Conservation (phyloP, 1,284 basidiomycete species). For the Cryptococcus sp. region DNA sequence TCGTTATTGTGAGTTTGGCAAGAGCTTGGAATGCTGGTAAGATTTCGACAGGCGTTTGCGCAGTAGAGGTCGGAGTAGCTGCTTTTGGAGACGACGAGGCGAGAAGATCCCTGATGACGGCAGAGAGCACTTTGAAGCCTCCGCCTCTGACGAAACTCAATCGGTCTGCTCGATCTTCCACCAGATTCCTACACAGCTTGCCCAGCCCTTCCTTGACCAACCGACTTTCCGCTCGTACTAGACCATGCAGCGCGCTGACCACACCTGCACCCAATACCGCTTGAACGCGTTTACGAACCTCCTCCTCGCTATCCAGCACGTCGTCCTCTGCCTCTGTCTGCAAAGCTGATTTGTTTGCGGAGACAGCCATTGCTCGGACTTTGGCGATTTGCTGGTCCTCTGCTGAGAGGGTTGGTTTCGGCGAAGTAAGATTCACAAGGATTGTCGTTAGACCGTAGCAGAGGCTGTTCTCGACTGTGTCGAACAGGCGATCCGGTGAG, state of each 20-base stretch:
- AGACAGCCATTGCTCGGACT: conserved; percentile 64
- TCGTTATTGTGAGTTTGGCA: conserved; percentile 88
- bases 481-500: conserved; percentile 19
- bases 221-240: conserved; percentile 58
- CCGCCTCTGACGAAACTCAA: conserved; percentile 80
- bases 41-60: conserved; percentile 46
- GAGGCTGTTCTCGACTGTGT: conserved; percentile 54
- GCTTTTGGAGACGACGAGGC: conserved; percentile 1
- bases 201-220: conserved; percentile 50
- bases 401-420: conserved; percentile 68
- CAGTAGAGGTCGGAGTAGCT: not conserved
- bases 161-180: conserved; percentile 74
- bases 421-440: conserved; percentile 70
- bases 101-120: conserved; percentile 57
- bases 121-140: conserved; percentile 70
- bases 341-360: conserved; percentile 57
- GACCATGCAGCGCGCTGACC: conserved; percentile 64
- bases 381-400: conserved; percentile 80
- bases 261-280: conserved; percentile 65
- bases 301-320: conserved; percentile 59
- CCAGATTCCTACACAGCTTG: conserved; percentile 68
- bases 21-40: conserved; percentile 81
- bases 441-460: conserved; percentile 76
- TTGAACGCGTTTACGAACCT: conserved; percentile 64
- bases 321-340: conserved; percentile 34